A percentile compares a stretch with the other conserved stretches of the same genome.
Evolutionary conservation across 1,284 basidiomycete species (phyloP).

Genomic region (Ceratobasidium sp.): DNA sequence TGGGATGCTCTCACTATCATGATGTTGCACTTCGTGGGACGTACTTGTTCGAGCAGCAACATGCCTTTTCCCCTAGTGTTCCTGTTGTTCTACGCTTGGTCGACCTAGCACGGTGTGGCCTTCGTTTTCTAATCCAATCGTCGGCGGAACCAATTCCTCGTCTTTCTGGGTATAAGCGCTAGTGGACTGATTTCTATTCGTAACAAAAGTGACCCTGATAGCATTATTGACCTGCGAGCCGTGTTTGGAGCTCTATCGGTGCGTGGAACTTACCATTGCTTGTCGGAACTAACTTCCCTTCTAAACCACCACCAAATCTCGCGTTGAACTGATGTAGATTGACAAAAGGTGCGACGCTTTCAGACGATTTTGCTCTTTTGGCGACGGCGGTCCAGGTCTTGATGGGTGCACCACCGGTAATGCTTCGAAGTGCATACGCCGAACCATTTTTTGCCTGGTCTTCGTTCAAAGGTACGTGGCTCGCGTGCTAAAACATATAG

Average conservation of each 20-base stretch:
- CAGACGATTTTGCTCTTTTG: conserved; percentile 67
- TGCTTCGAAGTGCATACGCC: conserved; percentile 77
- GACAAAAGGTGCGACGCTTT: conserved; percentile 49
- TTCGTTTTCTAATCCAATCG: no score
- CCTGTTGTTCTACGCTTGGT: conserved; percentile 64
- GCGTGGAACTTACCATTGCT: conserved; percentile 48
- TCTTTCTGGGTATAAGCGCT: no score
- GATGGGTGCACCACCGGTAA: conserved; percentile 80
- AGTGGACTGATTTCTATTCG: neutral
- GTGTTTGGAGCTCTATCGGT: conserved; percentile 63
- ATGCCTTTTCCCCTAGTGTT: conserved; percentile 86
- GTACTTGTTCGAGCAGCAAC: conserved; percentile 83
- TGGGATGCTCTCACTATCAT: conserved; percentile 91
- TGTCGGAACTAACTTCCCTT: neutral
- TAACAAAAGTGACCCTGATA: neutral
- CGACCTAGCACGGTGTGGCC: no score
- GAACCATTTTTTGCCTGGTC: conserved; percentile 88
- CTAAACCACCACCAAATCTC: no score
- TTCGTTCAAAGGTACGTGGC: conserved; percentile 72
- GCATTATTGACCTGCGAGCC: neutral
- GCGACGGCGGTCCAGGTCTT: conserved; percentile 77
- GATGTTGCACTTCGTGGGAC: conserved; percentile 68
- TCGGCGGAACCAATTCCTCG: no score
- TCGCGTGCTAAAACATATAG: conserved; percentile 11
- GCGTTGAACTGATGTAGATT: no score